phyloP scores from a whole-genome alignment of 2,329 filamentous ascomycete species.

The Fusarium protoensiforme region DNA sequence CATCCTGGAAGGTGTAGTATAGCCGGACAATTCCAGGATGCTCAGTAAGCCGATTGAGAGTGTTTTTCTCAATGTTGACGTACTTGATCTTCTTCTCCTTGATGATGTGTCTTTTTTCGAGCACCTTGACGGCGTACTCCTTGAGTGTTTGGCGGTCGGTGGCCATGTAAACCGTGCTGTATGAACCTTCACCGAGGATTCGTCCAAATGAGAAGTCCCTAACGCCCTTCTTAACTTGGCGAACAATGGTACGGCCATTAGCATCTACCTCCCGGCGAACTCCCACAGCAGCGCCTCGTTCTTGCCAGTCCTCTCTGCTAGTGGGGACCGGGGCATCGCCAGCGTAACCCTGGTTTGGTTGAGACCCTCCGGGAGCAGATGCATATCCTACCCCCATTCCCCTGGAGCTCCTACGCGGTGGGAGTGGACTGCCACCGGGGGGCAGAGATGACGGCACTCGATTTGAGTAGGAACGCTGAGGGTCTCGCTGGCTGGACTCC shows the following conservation, averaged over 20 bases:
- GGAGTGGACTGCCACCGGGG: conserved; percentile 69
- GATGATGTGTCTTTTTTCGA: conserved; percentile 99
- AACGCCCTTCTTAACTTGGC: conserved; percentile 94
- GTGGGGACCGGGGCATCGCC: conserved; percentile 57
- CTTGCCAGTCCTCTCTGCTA: conserved; percentile 94
- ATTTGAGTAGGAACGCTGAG: conserved; percentile 68
- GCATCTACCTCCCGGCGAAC: conserved; percentile 86
- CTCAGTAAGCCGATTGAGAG: conserved; percentile 92
- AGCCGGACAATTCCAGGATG: conserved; percentile 96
- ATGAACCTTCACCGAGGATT: conserved; percentile 93
- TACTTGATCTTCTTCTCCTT: conserved; percentile 99
- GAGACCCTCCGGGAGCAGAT: conserved; percentile 41
- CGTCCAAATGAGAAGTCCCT: conserved; percentile 95
- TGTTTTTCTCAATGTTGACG: conserved; percentile 99
- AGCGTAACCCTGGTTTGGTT: conserved; percentile 46
- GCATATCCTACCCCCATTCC: conserved; percentile 70
- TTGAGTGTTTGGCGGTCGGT: conserved; percentile 94
- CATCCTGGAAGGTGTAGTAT: conserved; percentile 99
- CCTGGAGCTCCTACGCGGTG: conserved; percentile 81
- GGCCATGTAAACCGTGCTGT: conserved; percentile 93
- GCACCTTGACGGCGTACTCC: conserved; percentile 97
- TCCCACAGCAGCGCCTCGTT: conserved; percentile 88
- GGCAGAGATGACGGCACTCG: conserved; percentile 59
- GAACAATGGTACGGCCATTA: conserved; percentile 82
- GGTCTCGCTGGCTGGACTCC: conserved; percentile 75